Percentiles rank a stretch among this genome's conserved stretches.
Conservation (phyloP, 1,139 yeast genomes). For the Blastobotrys buckinghamii region DNA sequence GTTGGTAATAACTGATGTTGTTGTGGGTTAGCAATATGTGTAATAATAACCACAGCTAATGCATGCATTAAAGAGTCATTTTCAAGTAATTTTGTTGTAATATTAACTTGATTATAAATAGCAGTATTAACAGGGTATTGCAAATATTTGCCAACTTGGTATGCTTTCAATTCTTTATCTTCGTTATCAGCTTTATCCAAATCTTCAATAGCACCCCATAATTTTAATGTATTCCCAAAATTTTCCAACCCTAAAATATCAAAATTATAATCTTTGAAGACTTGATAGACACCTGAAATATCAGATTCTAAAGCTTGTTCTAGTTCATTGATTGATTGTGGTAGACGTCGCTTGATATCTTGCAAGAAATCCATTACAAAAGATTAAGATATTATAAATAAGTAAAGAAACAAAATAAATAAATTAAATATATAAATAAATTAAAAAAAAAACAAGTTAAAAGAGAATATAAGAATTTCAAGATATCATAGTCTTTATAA, state of each 20-base stretch:
- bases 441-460: background rate
- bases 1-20: constrained; percentile 1
- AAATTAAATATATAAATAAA: background rate
- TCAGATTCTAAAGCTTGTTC: background rate
- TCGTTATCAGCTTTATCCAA: background rate
- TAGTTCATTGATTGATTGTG: constrained; percentile 1
- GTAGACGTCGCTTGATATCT: background rate
- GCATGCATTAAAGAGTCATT: background rate
- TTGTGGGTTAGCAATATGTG: constrained; percentile 6
- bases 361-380: background rate
- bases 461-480: background rate
- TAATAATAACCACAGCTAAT: background rate
- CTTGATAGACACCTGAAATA: background rate
- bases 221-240: background rate
- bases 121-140: constrained; percentile 2
- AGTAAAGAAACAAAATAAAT: background rate
- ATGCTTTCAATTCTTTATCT: background rate
- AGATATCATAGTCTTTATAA: too few relatives aligned
- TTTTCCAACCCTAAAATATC: background rate
- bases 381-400: background rate
- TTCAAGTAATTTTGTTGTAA: background rate
- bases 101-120: background rate
- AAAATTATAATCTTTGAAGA: background rate
- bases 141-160: background rate
- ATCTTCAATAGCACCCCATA: background rate